Evolutionary conservation across 129 eudicot genomes (phyloP), one percentile per base, ranked within the genome.

Genomic region (Gnaphalium uliginosum): DNA sequence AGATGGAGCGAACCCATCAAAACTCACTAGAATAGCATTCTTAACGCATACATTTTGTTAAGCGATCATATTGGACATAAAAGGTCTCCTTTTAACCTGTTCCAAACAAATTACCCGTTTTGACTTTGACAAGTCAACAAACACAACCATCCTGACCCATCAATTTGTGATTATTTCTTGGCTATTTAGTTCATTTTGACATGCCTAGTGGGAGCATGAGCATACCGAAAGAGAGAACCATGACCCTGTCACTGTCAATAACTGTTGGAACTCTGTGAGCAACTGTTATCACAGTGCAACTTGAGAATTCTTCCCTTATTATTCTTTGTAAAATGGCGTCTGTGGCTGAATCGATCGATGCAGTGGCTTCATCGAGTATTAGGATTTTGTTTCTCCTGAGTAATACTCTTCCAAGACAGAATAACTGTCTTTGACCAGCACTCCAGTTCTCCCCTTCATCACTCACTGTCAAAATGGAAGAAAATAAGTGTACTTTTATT

Each of bases 301-400:
- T 43, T 0, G 87, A 69, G 61, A 87, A 89, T 46, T 92, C 91
- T 70, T 85, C 75, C n/a, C 91, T 82, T 7, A 89, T 89, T 8
- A 87, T 89, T 43, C 39, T 84, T 72, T 92, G 96, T 25, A 92
- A 29, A 69, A 87, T 81, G 26, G 84, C 81, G 73, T 92, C 90
- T 0, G 98, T 92, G 13, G 86, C 65, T 3, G 93, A 86, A 82
- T 92, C 98, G 3, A 92, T 85, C 4, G 98, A 92, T 21, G 96
- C 98, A 0, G 98, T 92, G n/a, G 98, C 98, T 79, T 92, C 98
- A 82, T 92, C 98, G 0, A 92, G 85, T 19, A 92, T 86, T 33
- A 89, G 62, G 24, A 89, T 83, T 76, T 67, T 85, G 79, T 83
- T 87, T 81, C 89, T 82, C 75, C 67, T 84, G 3, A 92, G 85